Percentiles rank a stretch among this genome's conserved stretches.
Evolutionary conservation across 2,329 filamentous ascomycete genomes (phyloP).

Genomic region (Talaromyces piceae): DNA sequence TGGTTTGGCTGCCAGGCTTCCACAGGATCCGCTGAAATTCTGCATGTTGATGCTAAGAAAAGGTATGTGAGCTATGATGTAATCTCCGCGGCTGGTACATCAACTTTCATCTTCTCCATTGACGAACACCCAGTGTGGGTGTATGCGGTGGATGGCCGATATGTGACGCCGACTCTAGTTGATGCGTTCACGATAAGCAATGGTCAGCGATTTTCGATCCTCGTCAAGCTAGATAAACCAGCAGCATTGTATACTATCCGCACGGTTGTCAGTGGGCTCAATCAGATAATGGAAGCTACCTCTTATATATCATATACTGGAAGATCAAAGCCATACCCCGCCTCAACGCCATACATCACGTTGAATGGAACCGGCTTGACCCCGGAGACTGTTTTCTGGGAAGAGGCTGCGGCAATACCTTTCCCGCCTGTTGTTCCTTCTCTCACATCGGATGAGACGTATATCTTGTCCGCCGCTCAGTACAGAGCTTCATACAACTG

Average conservation of each 20-base stretch:
- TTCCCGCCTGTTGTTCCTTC: conserved; percentile 43
- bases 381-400: conserved; percentile 36
- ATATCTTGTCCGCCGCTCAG: conserved; percentile 26
- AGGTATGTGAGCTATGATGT: conserved; percentile 31
- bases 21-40: conserved; percentile 17
- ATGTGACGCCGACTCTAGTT: conserved; percentile 30
- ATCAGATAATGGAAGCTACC: conserved; percentile 50
- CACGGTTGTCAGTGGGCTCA: conserved; percentile 40
- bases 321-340: conserved; percentile 8
- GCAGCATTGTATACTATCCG: conserved; percentile 49
- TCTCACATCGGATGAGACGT: conserved; percentile 38
- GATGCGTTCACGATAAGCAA: conserved; percentile 24
- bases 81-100: conserved; percentile 26
- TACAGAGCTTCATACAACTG: conserved; percentile 43
- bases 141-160: conserved; percentile 37
- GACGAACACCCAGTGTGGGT: conserved; percentile 38
- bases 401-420: conserved; percentile 36
- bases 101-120: conserved; percentile 30
- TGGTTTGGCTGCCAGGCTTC: conserved; percentile 12
- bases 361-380: conserved; percentile 41
- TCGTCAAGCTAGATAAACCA: conserved; percentile 36
- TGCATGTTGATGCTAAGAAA: conserved; percentile 24
- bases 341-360: conserved; percentile 41
- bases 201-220: conserved; percentile 34
- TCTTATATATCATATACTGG: conserved; percentile 41